phyloP scores from a whole-genome alignment of 2,329 filamentous ascomycete species.

The Dothistroma pini region DNA sequence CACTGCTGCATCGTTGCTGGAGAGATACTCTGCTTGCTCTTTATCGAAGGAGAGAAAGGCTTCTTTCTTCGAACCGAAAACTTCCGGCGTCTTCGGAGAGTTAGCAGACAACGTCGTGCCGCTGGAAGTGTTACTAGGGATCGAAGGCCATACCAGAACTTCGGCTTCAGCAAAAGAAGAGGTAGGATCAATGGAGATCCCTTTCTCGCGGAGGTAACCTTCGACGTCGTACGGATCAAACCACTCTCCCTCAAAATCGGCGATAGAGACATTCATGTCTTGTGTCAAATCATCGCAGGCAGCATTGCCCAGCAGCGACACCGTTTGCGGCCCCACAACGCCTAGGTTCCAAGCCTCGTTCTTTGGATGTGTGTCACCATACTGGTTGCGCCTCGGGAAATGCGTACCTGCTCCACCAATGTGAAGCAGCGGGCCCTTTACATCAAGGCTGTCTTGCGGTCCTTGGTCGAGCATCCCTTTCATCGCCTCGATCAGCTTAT shows the following conservation, averaged over 20 bases:
- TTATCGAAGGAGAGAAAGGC: conserved; percentile 1
- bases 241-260: conserved; percentile 69
- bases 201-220: conserved; percentile 62
- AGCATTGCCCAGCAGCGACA: conserved; percentile 27
- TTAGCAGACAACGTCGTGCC: not conserved
- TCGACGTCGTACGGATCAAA: conserved; percentile 76
- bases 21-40: conserved; percentile 13
- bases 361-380: conserved; percentile 57
- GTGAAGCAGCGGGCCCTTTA: conserved; percentile 59
- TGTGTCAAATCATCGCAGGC: conserved; percentile 25
- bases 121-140: not conserved
- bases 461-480: conserved; percentile 38
- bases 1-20: not conserved
- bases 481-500: conserved; percentile 34
- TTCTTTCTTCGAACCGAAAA: not conserved
- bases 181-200: conserved; percentile 59
- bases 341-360: conserved; percentile 29
- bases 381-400: conserved; percentile 42
- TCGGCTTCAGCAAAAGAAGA: conserved; percentile 60
- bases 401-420: conserved; percentile 67
- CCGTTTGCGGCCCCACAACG: conserved; percentile 29
- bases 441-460: conserved; percentile 53
- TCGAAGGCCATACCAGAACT: conserved; percentile 7
- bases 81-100: not conserved
- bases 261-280: conserved; percentile 48